Evolutionary conservation across 305 asterid genomes (phyloP), one percentile per base, ranked within the genome.

Genomic region (Solanum hybrid): DNA sequence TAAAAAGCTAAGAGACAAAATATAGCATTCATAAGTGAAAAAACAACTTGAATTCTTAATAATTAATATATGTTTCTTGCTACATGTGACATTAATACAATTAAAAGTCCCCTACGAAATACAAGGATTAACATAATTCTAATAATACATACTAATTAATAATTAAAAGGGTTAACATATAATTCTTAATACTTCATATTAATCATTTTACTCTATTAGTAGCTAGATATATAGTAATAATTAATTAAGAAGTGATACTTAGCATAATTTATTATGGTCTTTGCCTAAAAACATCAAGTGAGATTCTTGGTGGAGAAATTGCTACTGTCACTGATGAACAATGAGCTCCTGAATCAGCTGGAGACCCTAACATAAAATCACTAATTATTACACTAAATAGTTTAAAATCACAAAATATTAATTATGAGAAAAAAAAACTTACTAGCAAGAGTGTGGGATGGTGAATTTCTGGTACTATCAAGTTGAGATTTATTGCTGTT

Each of bases 331-430:
- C 96, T 0, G 88, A 85, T 15, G 99, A 95, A 1, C 98, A 94
- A 87, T 94, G 95, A 8, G 91, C 94, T 86, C 96, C 98, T 1
- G 99, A 95, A 77, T 95, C 98, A 33, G 96, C 94, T n/a, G 99
- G 97, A 13, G 99, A 96, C 92, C 97, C 98, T 97, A 89, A 88
- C 82, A 88, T 33, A 24, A 72, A 79, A 51, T 51, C 15, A 65
- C 73, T 7, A 61, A 61, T 61, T 61, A 20, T 51, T 65, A 61
- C 10, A 22, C 72, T 61, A 20, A 65, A 22, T 65, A 65, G 22
- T 51, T 57, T 57, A 57, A 57, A 57, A 57, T 65, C 72, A 61
- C 27, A 61, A 61, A 22, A 20, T 22, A 65, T 65, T 65, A 65
- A 65, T 65, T 22, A 9, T 65, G 13, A 22, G 27, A 61, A 22